phyloP scores from a whole-genome alignment of 106 monocot species.

The Acorus calamus region DNA sequence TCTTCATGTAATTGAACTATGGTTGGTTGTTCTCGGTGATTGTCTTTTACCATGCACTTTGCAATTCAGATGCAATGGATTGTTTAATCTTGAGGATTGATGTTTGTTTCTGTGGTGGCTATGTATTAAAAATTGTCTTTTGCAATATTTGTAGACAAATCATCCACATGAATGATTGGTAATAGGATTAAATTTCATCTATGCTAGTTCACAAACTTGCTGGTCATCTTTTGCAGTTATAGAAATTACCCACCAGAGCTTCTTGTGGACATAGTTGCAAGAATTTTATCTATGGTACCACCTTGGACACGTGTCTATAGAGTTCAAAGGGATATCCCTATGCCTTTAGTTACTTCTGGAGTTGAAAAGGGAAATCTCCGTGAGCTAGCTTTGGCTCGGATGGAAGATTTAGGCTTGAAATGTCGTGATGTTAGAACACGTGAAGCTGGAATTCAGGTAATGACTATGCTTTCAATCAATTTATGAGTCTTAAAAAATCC shows the following conservation, averaged over 20 bases:
- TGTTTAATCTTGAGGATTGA: no score
- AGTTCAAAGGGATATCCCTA: conserved; percentile 98
- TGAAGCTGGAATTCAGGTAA: conserved; percentile 98
- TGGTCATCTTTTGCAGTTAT: conserved; percentile 41
- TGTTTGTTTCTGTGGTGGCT: no score
- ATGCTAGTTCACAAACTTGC: no score
- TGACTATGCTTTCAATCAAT: neutral
- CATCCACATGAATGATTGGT: no score
- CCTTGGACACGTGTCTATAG: conserved; percentile 99
- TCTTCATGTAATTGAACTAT: no score
- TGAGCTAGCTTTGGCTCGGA: conserved; percentile 95
- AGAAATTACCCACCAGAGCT: conserved; percentile 96
- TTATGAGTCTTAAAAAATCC: neutral
- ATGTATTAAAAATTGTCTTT: no score
- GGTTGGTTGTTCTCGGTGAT: no score
- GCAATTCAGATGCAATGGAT: no score
- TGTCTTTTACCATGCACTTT: no score
- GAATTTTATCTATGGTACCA: conserved; percentile 93
- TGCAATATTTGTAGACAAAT: no score
- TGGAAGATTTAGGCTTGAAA: conserved; percentile 98
- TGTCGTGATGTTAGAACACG: conserved; percentile 98
- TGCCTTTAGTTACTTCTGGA: conserved; percentile 98
- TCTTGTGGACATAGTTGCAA: conserved; percentile 91
- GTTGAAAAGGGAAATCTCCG: conserved; percentile 99
- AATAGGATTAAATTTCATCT: no score